These are phyloP conservation scores for Aureoboletus auriporus DNA, from an alignment of 768 basidiomycete species.

Conservation along the genomic window DNA sequence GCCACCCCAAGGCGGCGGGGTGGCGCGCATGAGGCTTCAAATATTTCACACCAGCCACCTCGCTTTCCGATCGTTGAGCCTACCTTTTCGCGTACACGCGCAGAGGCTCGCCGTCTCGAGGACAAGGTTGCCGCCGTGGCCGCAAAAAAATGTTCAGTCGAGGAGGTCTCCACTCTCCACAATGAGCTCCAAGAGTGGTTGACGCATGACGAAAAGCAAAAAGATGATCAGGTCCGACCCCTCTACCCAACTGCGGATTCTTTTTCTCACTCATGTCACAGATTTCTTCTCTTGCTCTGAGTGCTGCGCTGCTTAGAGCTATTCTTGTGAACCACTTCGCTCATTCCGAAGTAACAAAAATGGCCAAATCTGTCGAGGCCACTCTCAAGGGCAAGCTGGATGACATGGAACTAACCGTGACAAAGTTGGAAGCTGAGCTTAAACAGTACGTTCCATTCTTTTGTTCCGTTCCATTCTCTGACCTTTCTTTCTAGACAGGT, in stretches of 20 bases:
- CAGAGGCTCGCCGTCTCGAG: slow-evolving; percentile 65
- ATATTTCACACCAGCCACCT: slow-evolving; percentile 41
- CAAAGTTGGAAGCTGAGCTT: slow-evolving; percentile 65
- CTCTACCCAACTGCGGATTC: slow-evolving; percentile 8
- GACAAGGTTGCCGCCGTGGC: slow-evolving; percentile 77
- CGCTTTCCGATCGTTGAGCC: slow-evolving; percentile 46
- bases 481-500: slow-evolving; percentile 49
- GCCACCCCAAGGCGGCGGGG: slow-evolving; percentile 59
- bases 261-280: slow-evolving; percentile 24
- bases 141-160: slow-evolving; percentile 82
- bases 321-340: slow-evolving; percentile 81
- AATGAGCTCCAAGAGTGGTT: slow-evolving; percentile 79
- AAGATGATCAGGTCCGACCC: slow-evolving; percentile 59
- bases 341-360: slow-evolving; percentile 72
- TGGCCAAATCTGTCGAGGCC: slow-evolving; percentile 58
- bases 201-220: slow-evolving; percentile 48
- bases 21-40: slow-evolving; percentile 43
- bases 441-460: slow-evolving; percentile 52
- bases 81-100: slow-evolving; percentile 38
- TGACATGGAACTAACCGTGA: slow-evolving; percentile 53
- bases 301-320: slow-evolving; percentile 74
- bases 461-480: slow-evolving; percentile 9
- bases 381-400: slow-evolving; percentile 63
- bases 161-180: slow-evolving; percentile 75
- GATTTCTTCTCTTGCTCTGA: slow-evolving; percentile 68